phyloP scores from a whole-genome alignment of 2,329 filamentous ascomycete genomes.

The Trichophyton simii region DNA sequence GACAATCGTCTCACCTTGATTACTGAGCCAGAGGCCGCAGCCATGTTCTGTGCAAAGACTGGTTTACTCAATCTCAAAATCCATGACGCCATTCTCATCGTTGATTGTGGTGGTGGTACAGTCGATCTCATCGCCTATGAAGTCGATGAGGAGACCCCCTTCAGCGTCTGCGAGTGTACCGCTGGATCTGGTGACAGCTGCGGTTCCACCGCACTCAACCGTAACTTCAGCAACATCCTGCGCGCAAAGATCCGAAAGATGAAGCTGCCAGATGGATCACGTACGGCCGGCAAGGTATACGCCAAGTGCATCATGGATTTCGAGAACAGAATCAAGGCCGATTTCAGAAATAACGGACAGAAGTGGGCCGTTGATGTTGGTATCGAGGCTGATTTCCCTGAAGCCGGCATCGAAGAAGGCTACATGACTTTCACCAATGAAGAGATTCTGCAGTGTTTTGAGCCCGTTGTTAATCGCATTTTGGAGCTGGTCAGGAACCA shows the following conservation, averaged over 20 bases:
- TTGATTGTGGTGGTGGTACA: constrained; percentile 95
- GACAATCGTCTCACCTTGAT: constrained; percentile 91
- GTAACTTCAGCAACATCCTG: constrained; percentile 96
- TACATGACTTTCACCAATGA: constrained; percentile 99
- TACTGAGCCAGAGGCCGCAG: constrained; percentile 91
- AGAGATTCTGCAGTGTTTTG: constrained; percentile 97
- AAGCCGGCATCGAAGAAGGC: constrained; percentile 94
- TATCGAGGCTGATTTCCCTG: constrained; percentile 95
- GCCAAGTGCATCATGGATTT: constrained; percentile 99
- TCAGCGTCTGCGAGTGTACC: constrained; percentile 93
- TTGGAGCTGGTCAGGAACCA: constrained; percentile 93
- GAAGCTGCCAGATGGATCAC: constrained; percentile 94
- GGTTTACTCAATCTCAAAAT: constrained; percentile 92
- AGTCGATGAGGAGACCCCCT: constrained; percentile 93
- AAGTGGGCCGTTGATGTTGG: constrained; percentile 99
- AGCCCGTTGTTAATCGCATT: constrained; percentile 95
- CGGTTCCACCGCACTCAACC: constrained; percentile 93
- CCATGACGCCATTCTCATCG: constrained; percentile 95
- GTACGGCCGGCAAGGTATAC: constrained; percentile 94
- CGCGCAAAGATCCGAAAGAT: constrained; percentile 97
- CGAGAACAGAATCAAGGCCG: constrained; percentile 98
- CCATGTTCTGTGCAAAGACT: constrained; percentile 95
- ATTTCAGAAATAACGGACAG: constrained; percentile 97
- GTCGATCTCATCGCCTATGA: constrained; percentile 99
- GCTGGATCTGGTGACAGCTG: constrained; percentile 95